Evolutionary conservation across 768 basidiomycete species (phyloP).

Genomic region (Boletellus ananas): DNA sequence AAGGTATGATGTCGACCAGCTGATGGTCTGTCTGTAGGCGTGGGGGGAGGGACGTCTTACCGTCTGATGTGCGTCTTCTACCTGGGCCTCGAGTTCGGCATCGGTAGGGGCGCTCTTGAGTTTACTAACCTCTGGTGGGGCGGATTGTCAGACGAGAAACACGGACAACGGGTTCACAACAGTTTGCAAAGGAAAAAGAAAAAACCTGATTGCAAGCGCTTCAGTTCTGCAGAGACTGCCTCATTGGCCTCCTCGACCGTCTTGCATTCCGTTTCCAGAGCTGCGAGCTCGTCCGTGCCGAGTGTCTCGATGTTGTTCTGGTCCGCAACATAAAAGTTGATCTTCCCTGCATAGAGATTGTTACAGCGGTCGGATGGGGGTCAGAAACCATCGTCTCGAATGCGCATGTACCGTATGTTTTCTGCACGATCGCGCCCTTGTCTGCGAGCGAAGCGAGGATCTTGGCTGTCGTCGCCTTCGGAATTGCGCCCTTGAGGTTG

Average conservation of each 20-base stretch:
- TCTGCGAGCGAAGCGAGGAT: conserved; percentile 80
- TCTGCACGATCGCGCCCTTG: conserved; percentile 76
- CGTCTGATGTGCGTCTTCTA: conserved; percentile 46
- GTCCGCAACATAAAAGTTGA: conserved; percentile 82
- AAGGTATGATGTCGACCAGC: not conserved
- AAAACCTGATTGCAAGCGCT: conserved; percentile 35
- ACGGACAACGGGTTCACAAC: too few species aligned
- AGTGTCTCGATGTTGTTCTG: conserved; percentile 68
- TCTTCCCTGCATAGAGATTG: conserved; percentile 55
- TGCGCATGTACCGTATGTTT: conserved; percentile 65
- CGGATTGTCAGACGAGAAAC: conserved; percentile 7
- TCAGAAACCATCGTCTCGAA: not conserved
- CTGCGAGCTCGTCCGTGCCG: conserved; percentile 54
- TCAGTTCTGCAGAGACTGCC: conserved; percentile 46
- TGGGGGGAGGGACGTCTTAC: conserved; percentile 37
- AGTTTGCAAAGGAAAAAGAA: too few species aligned
- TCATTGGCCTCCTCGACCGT: conserved; percentile 59
- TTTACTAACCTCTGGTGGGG: conserved; percentile 55
- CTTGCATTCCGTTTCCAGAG: conserved; percentile 58
- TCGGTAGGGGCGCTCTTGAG: conserved; percentile 68
- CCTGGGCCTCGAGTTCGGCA: conserved; percentile 53
- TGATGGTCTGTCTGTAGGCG: conserved; percentile 7
- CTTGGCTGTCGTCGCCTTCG: conserved; percentile 82
- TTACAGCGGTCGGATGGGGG: not conserved
- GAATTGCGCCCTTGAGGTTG: conserved; percentile 85